These are phyloP conservation scores for Ophiocordyceps camponoti-saundersi DNA, from an alignment of 2,329 filamentous ascomycete species.

Conservation along the genomic window DNA sequence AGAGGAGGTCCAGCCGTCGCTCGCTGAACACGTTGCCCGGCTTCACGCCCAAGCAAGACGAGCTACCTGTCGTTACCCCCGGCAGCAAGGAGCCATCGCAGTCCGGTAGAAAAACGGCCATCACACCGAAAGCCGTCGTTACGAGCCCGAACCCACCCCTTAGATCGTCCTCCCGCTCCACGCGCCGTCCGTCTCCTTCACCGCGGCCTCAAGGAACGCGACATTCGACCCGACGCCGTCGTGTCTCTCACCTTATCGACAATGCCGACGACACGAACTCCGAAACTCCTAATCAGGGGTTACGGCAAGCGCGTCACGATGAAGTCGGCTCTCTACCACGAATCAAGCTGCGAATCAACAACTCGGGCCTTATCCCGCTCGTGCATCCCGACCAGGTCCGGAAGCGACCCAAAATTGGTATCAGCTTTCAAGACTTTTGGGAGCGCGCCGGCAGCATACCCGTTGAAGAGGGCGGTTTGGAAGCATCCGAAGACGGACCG, in stretches of 20 bases:
- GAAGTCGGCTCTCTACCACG: constrained; percentile 19
- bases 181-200: constrained; percentile 23
- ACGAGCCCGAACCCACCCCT: constrained; percentile 12
- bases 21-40: constrained; percentile 14
- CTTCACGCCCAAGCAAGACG: constrained; percentile 15
- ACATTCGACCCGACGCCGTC: constrained; percentile 24
- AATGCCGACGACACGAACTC: constrained; percentile 6
- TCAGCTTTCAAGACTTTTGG: constrained; percentile 42
- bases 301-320: constrained; percentile 5
- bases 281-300: constrained; percentile 3
- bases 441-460: constrained; percentile 29
- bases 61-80: constrained; percentile 9
- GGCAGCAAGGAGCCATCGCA: constrained; percentile 12
- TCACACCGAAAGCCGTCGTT: constrained; percentile 13
- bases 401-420: constrained; percentile 32
- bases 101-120: constrained; percentile 9
- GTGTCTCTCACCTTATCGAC: constrained; percentile 22
- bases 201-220: constrained; percentile 19
- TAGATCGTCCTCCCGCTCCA: constrained; percentile 13
- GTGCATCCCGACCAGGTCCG: constrained; percentile 42
- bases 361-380: constrained; percentile 29
- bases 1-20: constrained; percentile 34
- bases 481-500: constrained; percentile 35
- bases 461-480: constrained; percentile 41
- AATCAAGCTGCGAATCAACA: constrained; percentile 29